Evolutionary conservation across 2,329 filamentous ascomycete genomes (phyloP), one percentile per base, ranked within the genome.

Genomic region (Colletotrichum echinochloae): DNA sequence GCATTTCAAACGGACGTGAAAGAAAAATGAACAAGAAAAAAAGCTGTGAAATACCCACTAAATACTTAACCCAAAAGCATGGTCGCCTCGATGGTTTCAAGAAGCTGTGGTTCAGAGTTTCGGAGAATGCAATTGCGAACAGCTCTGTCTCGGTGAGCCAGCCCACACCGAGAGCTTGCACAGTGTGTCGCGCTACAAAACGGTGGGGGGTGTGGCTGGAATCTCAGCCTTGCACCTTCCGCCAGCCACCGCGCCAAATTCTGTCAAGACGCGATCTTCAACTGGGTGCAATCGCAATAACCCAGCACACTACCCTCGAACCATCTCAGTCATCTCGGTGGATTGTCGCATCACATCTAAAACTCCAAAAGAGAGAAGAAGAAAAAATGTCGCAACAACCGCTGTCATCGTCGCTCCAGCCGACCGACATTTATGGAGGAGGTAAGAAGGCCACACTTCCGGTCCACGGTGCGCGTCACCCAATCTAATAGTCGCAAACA

Each of bases 401-500:
- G 69, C 78, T 90, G 74, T 84, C 83, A 55, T 85, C 87, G 76
- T 83, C 87, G 77, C 83, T 83, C 73, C 87, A 87, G 80, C 88
- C 88, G 72, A 89, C 87, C 67, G 88, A 90, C 78, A 85, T 89
- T 71, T 90, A 90, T 74, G 88, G 88, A 75, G 88, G 88, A 87
- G 88, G 88, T 90, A 79, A 74, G 78, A 68, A 54, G 57, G 46
- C 37, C 57, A 48, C 66, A 48, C 66, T 60, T 60, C 35, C 30
- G 48, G 70, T 60, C 30, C 46, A 61, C 61, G 61, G 63, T 62
- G 60, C 30, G 66, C 66, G 41, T 61, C 37, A 23, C 46, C 41
- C 5, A 52, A 26, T 41, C 64, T 66, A 39, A 61, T 54, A 52
- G 49, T 55, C 54, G 49, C 71, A 55, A 54, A 68, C 77, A 97